Conservation (phyloP, 768 basidiomycete genomes). For the Hypsizygus marmoreus region DNA sequence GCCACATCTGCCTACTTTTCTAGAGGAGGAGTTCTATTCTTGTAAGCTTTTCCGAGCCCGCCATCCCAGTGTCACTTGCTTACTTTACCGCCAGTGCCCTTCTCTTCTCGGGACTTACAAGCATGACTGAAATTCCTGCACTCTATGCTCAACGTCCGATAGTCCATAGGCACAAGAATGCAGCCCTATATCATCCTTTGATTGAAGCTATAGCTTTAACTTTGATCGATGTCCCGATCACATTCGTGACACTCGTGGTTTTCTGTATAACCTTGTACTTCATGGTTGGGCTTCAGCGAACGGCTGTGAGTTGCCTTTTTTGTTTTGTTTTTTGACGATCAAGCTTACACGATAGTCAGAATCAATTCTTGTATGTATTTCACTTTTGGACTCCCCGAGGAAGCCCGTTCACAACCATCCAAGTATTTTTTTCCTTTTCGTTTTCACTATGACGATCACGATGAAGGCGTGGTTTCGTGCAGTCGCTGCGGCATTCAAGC, state of each 20-base stretch:
- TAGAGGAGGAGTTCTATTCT: constrained; percentile 81
- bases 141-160: constrained; percentile 64
- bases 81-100: constrained; percentile 12
- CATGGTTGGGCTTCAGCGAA: constrained; percentile 57
- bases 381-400: not conserved
- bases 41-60: constrained; percentile 39
- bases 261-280: constrained; percentile 63
- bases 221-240: constrained; percentile 63
- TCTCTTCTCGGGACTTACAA: constrained; percentile 8
- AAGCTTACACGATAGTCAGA: constrained; percentile 5
- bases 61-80: constrained; percentile 2
- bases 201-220: constrained; percentile 48
- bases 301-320: constrained; percentile 31
- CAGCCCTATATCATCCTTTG: constrained; percentile 52
- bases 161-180: constrained; percentile 54
- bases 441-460: constrained; percentile 56
- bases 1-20: constrained; percentile 68
- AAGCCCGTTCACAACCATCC: constrained; percentile 3
- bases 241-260: constrained; percentile 44
- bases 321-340: not conserved
- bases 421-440: constrained; percentile 61
- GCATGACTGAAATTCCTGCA: constrained; percentile 30
- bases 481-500: constrained; percentile 58
- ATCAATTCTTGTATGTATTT: constrained; percentile 64
- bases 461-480: constrained; percentile 80